These are phyloP conservation scores for Trypanosoma conorhini DNA, from an alignment of 208 protist species.

Conservation along the genomic window DNA sequence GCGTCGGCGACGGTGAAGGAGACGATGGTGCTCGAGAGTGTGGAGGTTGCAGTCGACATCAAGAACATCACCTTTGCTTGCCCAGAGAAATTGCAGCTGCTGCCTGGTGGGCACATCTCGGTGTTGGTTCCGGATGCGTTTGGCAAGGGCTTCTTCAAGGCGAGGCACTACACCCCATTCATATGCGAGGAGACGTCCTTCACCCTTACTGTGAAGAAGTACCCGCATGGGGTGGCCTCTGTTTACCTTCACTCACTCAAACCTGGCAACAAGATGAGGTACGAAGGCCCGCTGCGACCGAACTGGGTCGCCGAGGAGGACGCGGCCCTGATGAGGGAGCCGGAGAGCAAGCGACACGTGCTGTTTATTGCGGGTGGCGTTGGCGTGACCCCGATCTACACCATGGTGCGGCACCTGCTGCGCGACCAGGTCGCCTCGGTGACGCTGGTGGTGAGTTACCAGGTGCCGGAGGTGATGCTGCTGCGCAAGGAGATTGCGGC, in stretches of 20 bases:
- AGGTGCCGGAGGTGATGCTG: conserved; percentile 36
- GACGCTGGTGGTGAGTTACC: conserved; percentile 54
- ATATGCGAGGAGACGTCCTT: conserved; percentile 46
- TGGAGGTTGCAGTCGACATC: conserved; percentile 28
- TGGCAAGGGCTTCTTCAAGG: not conserved
- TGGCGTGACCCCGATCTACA: conserved; percentile 60
- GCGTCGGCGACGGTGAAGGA: conserved; percentile 13
- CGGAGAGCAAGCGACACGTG: conserved; percentile 36
- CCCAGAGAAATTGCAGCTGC: conserved; percentile 31
- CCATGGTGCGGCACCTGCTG: conserved; percentile 50
- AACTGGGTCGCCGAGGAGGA: conserved; percentile 49
- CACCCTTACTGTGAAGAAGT: conserved; percentile 53
- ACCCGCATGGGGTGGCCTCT: conserved; percentile 46
- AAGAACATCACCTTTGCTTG: conserved; percentile 54
- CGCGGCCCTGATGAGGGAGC: conserved; percentile 22
- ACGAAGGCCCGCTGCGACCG: conserved; percentile 52
- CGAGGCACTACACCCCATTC: conserved; percentile 58
- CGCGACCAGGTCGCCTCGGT: conserved; percentile 38
- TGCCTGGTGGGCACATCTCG: conserved; percentile 60
- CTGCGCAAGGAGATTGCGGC: conserved; percentile 42
- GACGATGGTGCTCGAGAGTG: conserved; percentile 32
- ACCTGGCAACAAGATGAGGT: conserved; percentile 48
- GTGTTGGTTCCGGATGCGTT: conserved; percentile 24
- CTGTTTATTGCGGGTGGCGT: conserved; percentile 69
- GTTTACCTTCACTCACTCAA: conserved; percentile 40